Conservation (phyloP, 305 asterid species). For the Solanum hybrid region DNA sequence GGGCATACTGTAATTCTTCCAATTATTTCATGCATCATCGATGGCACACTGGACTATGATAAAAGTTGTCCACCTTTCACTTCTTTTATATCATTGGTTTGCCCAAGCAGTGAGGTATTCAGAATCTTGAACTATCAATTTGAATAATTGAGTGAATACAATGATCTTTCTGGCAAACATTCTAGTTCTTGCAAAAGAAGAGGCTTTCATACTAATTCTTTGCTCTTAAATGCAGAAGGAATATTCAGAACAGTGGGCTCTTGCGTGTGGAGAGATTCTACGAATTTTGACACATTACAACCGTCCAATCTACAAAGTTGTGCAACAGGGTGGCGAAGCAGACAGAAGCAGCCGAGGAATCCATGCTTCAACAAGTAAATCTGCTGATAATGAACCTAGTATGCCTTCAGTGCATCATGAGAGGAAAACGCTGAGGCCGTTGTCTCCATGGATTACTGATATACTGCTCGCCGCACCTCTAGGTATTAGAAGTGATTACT, state of each 20-base stretch:
- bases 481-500: constrained; percentile 95
- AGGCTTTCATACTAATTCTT: constrained; percentile 9
- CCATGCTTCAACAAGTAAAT: constrained; percentile 70
- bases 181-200: neutral
- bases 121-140: neutral
- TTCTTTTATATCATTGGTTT: constrained; percentile 84
- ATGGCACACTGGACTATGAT: constrained; percentile 69
- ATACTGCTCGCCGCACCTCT: constrained; percentile 93
- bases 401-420: constrained; percentile 44
- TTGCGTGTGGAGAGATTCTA: constrained; percentile 96
- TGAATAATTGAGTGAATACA: neutral
- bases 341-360: constrained; percentile 67
- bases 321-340: constrained; percentile 41
- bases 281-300: constrained; percentile 89
- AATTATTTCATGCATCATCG: constrained; percentile 84
- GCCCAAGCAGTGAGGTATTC: constrained; percentile 70
- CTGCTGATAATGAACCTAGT: constrained; percentile 31
- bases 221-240: constrained; percentile 49
- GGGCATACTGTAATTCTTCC: constrained; percentile 96
- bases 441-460: constrained; percentile 97
- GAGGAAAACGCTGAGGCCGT: constrained; percentile 79
- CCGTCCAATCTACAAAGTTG: constrained; percentile 82
- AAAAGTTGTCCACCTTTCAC: constrained; percentile 74
- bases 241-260: constrained; percentile 98
- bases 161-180: neutral